Evolutionary conservation across 345 rosid genomes (phyloP), one percentile per base, ranked within the genome.

Genomic region (Boechera retrofracta): DNA sequence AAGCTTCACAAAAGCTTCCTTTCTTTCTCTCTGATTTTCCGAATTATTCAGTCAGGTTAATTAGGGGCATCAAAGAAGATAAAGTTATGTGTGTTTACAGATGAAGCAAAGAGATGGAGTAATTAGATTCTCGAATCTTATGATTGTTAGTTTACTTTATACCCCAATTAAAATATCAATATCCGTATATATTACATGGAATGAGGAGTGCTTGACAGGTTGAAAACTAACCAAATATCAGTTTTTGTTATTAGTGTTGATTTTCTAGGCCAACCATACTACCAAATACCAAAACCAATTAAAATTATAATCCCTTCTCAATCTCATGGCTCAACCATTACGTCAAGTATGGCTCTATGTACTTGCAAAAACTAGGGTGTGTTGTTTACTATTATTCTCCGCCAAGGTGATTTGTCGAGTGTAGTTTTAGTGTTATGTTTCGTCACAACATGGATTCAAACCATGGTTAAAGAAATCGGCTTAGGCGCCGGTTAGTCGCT

Each of bases 1-100:
- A 83, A 85, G 79, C 65, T 47, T 44, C 1, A 79, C 18, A 2
- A 82, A 74, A 78, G 76, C 79, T 77, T 74, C 63, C 74, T 68
- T 70, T 59, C 76, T 79, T 69, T 60, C 72, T 73, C 44, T 66
- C 67, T 48, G 56, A 21, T 64, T 47, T 5, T 64, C 57, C 69
- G 16, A 73, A 70, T 54, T 44, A 83, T 85, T 89, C 86, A 2
- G 26, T 35, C 44, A 56, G 36, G 36, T 21, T 8, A 10, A 38
- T 38, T 38, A 38, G 10, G 41, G 10, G 41, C 12, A 85, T 85
- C 67, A 69, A 73, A 72, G 6, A 69, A 1, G 24, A 21, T 13
- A 2, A 47, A 18, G 76, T 57, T 78, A 16, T 73, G 69, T 73
- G 18, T 61, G 58, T 79, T 79, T 67, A 41, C 49, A 72, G 60